Conservation (phyloP, 1,139 yeast species). For the Debaryomyces psychrophilus region DNA sequence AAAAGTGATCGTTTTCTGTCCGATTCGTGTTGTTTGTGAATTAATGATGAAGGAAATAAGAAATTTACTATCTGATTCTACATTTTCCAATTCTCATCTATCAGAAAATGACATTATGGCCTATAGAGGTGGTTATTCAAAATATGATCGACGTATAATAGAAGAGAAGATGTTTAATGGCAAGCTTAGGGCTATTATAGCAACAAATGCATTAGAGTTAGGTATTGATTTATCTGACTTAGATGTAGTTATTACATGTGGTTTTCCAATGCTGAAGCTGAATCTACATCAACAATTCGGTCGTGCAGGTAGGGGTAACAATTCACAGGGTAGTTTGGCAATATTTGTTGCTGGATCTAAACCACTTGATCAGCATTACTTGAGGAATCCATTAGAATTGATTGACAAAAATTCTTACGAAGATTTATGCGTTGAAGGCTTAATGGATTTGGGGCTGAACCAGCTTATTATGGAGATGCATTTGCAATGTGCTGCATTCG, state of each 20-base stretch:
- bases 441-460: constrained; percentile 39
- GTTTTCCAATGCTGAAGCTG: constrained; percentile 85
- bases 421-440: constrained; percentile 46
- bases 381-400: constrained; percentile 69
- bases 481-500: constrained; percentile 93
- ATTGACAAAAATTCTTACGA: constrained; percentile 46
- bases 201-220: constrained; percentile 92
- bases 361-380: constrained; percentile 85
- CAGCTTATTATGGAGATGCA: constrained; percentile 69
- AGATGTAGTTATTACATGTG: constrained; percentile 89
- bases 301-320: constrained; percentile 85
- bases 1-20: constrained; percentile 87
- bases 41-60: constrained; percentile 82
- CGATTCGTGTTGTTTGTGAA: constrained; percentile 84
- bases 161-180: constrained; percentile 92
- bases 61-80: constrained; percentile 33
- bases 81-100: constrained; percentile 37
- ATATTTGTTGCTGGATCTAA: constrained; percentile 81
- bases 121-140: constrained; percentile 93
- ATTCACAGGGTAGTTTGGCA: constrained; percentile 67
- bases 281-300: constrained; percentile 96
- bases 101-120: constrained; percentile 74
- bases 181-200: constrained; percentile 78
- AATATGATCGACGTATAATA: constrained; percentile 79
- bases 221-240: constrained; percentile 94